These are phyloP conservation scores for Neofusicoccum sp. DNA, from an alignment of 2,329 filamentous ascomycete genomes.

Conservation along the genomic window DNA sequence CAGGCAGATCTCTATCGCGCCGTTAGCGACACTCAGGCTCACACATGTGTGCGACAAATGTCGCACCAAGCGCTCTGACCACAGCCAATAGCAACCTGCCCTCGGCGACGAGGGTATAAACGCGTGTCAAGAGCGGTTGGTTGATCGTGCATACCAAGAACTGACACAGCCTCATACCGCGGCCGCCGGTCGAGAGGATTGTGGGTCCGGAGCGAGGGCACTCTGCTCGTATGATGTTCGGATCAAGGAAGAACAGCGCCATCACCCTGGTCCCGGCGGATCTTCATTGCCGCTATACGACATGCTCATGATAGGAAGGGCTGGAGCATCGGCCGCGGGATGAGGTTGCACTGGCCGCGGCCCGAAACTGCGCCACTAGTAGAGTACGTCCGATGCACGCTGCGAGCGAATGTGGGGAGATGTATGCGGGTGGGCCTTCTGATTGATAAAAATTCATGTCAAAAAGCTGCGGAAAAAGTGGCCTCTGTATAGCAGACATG, in stretches of 20 bases:
- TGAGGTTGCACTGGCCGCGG: conserved; percentile 9
- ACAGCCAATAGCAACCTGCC: conserved; percentile 15
- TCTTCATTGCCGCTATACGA: not conserved
- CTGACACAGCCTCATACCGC: conserved; percentile 5
- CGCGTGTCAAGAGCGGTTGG: conserved; percentile 2
- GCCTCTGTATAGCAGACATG: conserved; percentile 2
- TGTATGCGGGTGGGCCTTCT: conserved; percentile 12
- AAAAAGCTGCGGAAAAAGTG: conserved; percentile 9
- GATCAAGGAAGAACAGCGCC: not conserved
- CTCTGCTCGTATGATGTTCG: conserved; percentile 2
- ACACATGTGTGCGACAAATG: conserved; percentile 11
- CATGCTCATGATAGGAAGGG: not conserved
- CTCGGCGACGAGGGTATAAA: conserved; percentile 13
- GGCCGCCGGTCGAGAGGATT: not conserved
- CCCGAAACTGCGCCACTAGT: conserved; percentile 12
- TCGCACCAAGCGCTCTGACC: conserved; percentile 16
- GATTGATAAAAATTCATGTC: conserved; percentile 15
- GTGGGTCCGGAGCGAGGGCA: conserved; percentile 6
- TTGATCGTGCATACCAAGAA: conserved; percentile 4
- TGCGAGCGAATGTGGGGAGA: conserved; percentile 6
- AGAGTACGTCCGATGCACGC: conserved; percentile 4
- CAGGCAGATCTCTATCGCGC: conserved; percentile 3
- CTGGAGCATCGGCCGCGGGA: conserved; percentile 1
- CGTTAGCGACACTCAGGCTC: conserved; percentile 6
- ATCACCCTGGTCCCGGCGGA: not conserved